A percentile compares a stretch with the other conserved stretches of the same genome.
These are phyloP conservation scores for Ceratobasidium sp. DNA, from an alignment of 1,284 basidiomycete species.

Conservation along the genomic window DNA sequence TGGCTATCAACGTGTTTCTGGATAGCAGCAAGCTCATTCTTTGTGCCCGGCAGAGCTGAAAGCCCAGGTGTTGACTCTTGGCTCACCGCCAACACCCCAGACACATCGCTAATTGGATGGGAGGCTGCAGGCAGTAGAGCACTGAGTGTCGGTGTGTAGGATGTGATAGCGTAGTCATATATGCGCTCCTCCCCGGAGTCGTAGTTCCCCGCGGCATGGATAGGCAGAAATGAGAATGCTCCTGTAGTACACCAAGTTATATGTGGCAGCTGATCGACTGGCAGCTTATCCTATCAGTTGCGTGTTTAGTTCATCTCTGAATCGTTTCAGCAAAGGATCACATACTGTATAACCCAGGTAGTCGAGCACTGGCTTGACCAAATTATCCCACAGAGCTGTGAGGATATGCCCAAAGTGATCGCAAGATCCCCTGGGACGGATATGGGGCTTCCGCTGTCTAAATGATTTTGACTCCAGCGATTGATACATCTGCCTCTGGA, in stretches of 20 bases:
- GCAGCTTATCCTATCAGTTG: too few relatives aligned
- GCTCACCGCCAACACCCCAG: background rate
- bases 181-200: background rate
- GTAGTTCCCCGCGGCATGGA: background rate
- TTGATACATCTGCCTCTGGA: too few relatives aligned
- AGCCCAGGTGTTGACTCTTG: background rate
- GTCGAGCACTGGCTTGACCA: background rate
- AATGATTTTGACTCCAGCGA: too few relatives aligned
- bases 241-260: slow-evolving; percentile 8
- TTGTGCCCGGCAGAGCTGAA: too few relatives aligned
- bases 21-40: too few relatives aligned
- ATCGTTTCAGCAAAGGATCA: background rate
- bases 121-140: background rate
- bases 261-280: background rate
- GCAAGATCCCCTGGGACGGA: too few relatives aligned
- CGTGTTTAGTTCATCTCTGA: too few relatives aligned
- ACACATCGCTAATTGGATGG: too few relatives aligned
- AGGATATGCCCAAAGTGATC: background rate
- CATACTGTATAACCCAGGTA: slow-evolving; percentile 1
- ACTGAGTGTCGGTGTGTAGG: background rate
- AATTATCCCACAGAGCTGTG: background rate
- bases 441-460: too few relatives aligned
- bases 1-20: too few relatives aligned
- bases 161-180: background rate
- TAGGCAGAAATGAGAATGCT: background rate